These are phyloP conservation scores for Inga laurina DNA, from an alignment of 306 rosid species.

Conservation along the genomic window DNA sequence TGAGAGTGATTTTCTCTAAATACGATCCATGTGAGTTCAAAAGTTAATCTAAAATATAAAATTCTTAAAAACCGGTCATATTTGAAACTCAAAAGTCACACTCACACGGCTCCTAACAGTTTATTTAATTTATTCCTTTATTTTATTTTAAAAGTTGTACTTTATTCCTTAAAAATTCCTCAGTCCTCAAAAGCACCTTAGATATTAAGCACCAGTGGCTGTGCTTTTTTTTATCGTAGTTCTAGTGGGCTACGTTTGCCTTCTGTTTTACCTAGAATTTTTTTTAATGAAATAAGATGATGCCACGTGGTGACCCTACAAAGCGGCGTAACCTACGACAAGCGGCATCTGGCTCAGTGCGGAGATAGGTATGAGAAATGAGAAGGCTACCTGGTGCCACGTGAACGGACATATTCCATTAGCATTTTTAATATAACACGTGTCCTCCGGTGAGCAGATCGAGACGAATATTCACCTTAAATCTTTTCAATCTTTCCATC, in stretches of 20 bases:
- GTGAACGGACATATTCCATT: not conserved
- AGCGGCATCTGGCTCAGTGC: not conserved
- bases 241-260: not conserved
- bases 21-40: too few species aligned
- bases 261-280: not conserved
- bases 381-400: not conserved
- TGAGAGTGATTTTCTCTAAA: too few species aligned
- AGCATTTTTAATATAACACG: not conserved
- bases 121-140: too few species aligned
- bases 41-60: too few species aligned
- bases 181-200: too few species aligned
- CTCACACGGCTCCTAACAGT: too few species aligned
- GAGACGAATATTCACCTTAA: not conserved
- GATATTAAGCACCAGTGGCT: not conserved
- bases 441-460: not conserved
- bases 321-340: slow-evolving; percentile 4
- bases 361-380: not conserved
- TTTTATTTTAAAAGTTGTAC: too few species aligned
- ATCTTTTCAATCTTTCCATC: not conserved
- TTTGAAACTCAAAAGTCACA: too few species aligned
- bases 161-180: too few species aligned
- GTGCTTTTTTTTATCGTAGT: not conserved
- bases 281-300: not conserved
- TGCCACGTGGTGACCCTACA: not conserved
- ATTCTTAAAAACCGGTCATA: too few species aligned